Conservation (phyloP, 306 rosid genomes). For the Argentina anserina region DNA sequence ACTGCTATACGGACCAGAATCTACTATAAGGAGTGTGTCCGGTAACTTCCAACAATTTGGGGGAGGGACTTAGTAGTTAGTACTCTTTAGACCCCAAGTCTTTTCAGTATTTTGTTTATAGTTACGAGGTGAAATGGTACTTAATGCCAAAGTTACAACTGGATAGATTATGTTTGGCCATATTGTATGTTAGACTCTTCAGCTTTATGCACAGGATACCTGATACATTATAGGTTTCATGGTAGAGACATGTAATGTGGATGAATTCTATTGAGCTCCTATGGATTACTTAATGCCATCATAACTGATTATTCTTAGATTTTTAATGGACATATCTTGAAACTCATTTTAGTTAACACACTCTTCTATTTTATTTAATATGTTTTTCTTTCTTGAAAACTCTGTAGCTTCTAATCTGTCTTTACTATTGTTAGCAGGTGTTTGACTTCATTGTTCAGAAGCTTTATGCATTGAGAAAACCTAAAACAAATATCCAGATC, state of each 20-base stretch:
- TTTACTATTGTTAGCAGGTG: constrained; percentile 50
- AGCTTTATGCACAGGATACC: background rate
- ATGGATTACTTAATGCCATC: background rate
- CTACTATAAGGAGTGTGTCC: background rate
- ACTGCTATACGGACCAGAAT: background rate
- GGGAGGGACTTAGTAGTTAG: background rate
- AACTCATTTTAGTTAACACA: background rate
- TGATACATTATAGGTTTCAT: background rate
- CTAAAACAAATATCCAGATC: constrained; percentile 96
- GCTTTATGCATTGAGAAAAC: constrained; percentile 90
- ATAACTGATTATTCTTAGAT: background rate
- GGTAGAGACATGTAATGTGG: background rate
- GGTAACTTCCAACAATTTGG: background rate
- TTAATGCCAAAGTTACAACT: background rate
- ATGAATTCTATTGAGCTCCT: background rate
- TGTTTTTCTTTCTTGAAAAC: background rate
- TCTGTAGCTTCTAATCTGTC: background rate
- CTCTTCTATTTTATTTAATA: background rate
- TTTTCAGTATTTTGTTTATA: background rate
- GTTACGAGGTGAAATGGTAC: background rate
- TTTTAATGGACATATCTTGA: background rate
- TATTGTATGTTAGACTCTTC: background rate
- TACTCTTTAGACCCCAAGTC: background rate
- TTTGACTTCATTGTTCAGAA: constrained; percentile 95
- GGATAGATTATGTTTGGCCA: background rate